phyloP scores from a whole-genome alignment of 768 basidiomycete genomes.

The Mycena chlorophos region DNA sequence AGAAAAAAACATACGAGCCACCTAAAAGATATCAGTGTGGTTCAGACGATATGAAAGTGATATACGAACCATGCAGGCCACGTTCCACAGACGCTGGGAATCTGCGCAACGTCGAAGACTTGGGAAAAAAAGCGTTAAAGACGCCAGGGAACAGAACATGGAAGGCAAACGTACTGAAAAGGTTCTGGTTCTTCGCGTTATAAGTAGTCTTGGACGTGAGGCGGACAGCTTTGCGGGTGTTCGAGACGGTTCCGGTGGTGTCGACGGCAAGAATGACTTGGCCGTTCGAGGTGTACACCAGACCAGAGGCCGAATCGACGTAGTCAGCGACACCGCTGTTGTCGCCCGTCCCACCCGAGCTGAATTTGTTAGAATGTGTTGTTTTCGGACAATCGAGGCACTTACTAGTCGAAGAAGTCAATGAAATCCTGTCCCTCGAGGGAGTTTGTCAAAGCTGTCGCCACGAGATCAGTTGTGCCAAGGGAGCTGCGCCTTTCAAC shows the following conservation, averaged over 20 bases:
- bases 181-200: slow-evolving; percentile 18
- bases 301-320: slow-evolving; percentile 17
- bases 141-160: neutral
- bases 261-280: slow-evolving; percentile 23
- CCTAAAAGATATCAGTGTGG: too few relatives aligned
- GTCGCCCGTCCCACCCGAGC: slow-evolving; percentile 14
- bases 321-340: slow-evolving; percentile 22
- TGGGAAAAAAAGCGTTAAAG: neutral
- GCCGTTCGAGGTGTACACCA: slow-evolving; percentile 13
- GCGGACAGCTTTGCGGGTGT: slow-evolving; percentile 20
- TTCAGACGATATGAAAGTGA: too few relatives aligned
- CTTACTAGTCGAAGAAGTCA: slow-evolving; percentile 24
- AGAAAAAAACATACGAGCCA: too few relatives aligned
- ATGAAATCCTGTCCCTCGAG: slow-evolving; percentile 21
- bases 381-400: too few relatives aligned
- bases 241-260: slow-evolving; percentile 7
- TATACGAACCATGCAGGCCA: slow-evolving; percentile 36
- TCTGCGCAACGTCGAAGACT: slow-evolving; percentile 36
- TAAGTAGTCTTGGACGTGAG: slow-evolving; percentile 22
- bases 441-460: slow-evolving; percentile 7
- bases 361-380: neutral
- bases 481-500: too few relatives aligned
- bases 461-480: too few relatives aligned
- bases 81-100: slow-evolving; percentile 41
- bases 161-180: neutral